Conservation (phyloP, 129 eudicot genomes). For the Flaveria robusta region DNA sequence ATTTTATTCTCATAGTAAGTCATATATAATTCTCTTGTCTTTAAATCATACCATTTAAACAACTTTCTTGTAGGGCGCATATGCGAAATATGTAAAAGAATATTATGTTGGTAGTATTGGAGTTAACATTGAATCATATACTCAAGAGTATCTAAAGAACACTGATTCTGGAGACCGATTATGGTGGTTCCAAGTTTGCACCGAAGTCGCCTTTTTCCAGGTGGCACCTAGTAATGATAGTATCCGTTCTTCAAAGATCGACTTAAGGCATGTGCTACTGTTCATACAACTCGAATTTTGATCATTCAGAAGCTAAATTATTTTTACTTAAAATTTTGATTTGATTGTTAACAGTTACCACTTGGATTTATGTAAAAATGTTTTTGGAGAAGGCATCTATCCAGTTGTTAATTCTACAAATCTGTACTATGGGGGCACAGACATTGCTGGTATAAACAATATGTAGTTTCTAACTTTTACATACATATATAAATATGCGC, state of each 20-base stretch:
- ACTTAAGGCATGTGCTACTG: constrained; percentile 47
- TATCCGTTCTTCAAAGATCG: constrained; percentile 71
- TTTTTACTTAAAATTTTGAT: constrained; percentile 8
- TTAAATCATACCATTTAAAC: neutral
- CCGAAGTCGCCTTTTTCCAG: constrained; percentile 96
- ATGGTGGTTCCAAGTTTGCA: constrained; percentile 99
- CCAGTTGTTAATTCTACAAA: constrained; percentile 85
- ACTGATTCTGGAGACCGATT: constrained; percentile 58
- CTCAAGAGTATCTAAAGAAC: constrained; percentile 65
- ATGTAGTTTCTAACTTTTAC: neutral
- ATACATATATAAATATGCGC: neutral
- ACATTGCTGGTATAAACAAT: constrained; percentile 70
- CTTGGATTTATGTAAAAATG: constrained; percentile 92
- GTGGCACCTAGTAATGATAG: constrained; percentile 92
- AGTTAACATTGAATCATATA: constrained; percentile 51
- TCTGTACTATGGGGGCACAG: constrained; percentile 87
- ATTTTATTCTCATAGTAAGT: neutral
- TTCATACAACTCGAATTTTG: constrained; percentile 9
- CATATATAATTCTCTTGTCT: neutral
- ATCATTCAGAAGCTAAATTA: neutral
- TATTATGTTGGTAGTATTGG: constrained; percentile 53
- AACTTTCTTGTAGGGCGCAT: constrained; percentile 58
- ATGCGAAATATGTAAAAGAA: constrained; percentile 79
- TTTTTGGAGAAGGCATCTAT: constrained; percentile 86
- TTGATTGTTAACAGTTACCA: constrained; percentile 70